Evolutionary conservation across 2,329 filamentous ascomycete genomes (phyloP).

Genomic region (Coniochaeta ligniaria): DNA sequence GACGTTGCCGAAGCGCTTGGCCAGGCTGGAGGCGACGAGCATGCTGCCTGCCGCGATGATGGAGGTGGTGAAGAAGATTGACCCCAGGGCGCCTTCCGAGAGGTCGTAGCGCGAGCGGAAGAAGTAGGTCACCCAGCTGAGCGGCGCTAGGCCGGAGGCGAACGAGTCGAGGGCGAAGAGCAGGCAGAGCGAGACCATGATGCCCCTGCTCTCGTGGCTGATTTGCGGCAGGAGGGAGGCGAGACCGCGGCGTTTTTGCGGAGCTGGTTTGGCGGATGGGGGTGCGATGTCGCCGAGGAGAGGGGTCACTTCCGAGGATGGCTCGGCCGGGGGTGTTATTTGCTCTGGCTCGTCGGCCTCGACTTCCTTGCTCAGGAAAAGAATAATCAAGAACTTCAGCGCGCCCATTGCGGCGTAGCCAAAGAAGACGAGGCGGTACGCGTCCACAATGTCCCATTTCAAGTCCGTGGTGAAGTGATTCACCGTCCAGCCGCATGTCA

Average conservation of each 20-base stretch:
- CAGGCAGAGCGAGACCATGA: constrained; percentile 55
- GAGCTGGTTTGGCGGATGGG: neutral
- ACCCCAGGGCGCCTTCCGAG: constrained; percentile 41
- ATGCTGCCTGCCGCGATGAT: constrained; percentile 44
- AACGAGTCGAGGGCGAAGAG: constrained; percentile 64
- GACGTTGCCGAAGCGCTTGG: constrained; percentile 53
- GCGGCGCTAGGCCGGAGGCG: constrained; percentile 61
- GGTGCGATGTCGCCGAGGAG: neutral
- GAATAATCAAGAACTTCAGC: constrained; percentile 46
- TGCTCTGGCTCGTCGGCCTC: constrained; percentile 19
- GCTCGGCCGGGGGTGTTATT: neutral
- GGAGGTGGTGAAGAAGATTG: constrained; percentile 46
- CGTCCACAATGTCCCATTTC: constrained; percentile 34
- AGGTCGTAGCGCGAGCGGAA: constrained; percentile 42
- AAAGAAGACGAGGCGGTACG: constrained; percentile 51
- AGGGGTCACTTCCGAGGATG: neutral
- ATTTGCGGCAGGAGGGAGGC: constrained; percentile 46
- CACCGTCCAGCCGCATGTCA: constrained; percentile 53
- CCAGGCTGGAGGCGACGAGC: constrained; percentile 45
- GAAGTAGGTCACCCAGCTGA: constrained; percentile 55
- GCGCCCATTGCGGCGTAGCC: constrained; percentile 49
- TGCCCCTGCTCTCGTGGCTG: constrained; percentile 42
- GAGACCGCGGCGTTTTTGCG: constrained; percentile 1
- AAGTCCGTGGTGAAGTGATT: constrained; percentile 35
- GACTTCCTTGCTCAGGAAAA: constrained; percentile 33